Evolutionary conservation across 192 early-diverging fungal genomes (phyloP).

Genomic region (Piromyces sp.): DNA sequence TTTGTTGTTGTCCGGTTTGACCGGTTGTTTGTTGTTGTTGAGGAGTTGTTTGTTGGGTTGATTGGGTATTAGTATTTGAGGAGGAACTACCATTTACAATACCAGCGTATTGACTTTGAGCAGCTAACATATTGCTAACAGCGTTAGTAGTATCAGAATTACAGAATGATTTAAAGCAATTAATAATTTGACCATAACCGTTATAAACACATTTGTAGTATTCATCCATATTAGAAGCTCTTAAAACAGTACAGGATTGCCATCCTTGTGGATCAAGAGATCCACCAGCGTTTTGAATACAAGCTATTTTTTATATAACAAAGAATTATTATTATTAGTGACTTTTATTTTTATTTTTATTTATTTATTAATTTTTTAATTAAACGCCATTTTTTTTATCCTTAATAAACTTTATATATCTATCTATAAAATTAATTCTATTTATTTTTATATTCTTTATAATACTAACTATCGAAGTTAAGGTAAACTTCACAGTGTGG

Average conservation of each 20-base stretch:
- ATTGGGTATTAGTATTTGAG: too few relatives aligned
- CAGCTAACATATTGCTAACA: background rate
- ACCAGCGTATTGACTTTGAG: background rate
- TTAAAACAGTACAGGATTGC: background rate
- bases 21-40: too few relatives aligned
- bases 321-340: too few relatives aligned
- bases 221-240: background rate
- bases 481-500: background rate
- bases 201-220: background rate
- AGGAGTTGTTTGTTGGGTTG: too few relatives aligned
- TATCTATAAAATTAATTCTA: too few relatives aligned
- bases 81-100: background rate
- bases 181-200: background rate
- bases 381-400: too few relatives aligned
- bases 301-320: background rate
- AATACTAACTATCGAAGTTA: background rate
- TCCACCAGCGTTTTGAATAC: background rate
- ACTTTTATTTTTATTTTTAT: too few relatives aligned
- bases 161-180: background rate
- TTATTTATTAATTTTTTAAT: too few relatives aligned
- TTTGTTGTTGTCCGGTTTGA: too few relatives aligned
- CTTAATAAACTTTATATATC: too few relatives aligned
- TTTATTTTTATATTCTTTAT: too few relatives aligned
- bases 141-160: background rate
- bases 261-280: background rate